Evolutionary conservation across 164 flowering plant genomes (phyloP).

Genomic region (Cinnamomum micranthum): DNA sequence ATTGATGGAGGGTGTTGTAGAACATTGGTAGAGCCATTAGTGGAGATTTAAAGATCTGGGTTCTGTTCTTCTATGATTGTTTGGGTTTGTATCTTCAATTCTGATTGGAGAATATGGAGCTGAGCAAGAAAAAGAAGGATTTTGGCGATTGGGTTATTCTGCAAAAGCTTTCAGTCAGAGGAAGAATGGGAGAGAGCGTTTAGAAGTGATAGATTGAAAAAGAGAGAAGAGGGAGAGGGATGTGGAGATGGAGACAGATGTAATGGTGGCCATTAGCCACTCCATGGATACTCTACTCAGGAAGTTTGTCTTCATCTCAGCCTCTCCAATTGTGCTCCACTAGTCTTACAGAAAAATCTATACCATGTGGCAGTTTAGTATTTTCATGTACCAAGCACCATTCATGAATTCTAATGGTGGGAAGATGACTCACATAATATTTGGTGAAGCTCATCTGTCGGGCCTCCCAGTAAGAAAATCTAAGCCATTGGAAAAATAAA

Average conservation of each 20-base stretch:
- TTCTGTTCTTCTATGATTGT: background rate
- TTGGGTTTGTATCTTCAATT: background rate
- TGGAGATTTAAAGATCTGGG: background rate
- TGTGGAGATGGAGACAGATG: background rate
- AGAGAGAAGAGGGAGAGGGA: background rate
- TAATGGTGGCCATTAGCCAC: background rate
- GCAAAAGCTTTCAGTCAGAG: background rate
- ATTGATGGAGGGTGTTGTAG: slow-evolving; percentile 29
- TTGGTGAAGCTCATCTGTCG: background rate
- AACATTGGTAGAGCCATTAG: slow-evolving; percentile 41
- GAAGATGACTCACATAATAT: background rate
- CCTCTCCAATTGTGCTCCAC: background rate
- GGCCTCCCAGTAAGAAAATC: background rate
- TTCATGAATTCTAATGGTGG: background rate
- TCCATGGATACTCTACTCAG: background rate
- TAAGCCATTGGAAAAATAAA: too few relatives aligned
- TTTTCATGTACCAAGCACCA: background rate
- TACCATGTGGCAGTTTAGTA: background rate
- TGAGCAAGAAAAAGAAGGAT: background rate
- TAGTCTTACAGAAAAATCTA: background rate
- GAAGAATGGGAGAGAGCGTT: background rate
- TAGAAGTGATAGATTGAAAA: background rate
- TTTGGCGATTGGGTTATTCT: background rate
- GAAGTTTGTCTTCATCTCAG: background rate
- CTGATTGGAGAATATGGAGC: background rate